A percentile compares a stretch with the other conserved stretches of the same genome.
These are phyloP conservation scores for Eutypella sp. DNA, from an alignment of 2,329 filamentous ascomycete species.

Conservation along the genomic window DNA sequence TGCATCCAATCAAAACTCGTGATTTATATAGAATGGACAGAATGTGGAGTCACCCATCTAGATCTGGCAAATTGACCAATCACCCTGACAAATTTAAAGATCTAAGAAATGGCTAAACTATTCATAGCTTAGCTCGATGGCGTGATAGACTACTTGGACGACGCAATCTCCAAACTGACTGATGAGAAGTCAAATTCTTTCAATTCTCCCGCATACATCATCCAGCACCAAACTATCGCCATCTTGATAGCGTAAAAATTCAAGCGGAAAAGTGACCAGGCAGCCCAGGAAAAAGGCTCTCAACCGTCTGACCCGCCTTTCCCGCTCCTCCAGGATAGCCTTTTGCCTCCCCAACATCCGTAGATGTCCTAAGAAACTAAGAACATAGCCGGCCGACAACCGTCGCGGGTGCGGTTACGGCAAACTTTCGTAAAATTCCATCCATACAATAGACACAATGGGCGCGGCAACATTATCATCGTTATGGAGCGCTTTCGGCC, in stretches of 20 bases:
- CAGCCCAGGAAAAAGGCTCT: too few relatives aligned
- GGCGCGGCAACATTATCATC: conserved; percentile 4
- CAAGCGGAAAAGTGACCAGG: too few relatives aligned
- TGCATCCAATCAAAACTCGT: too few relatives aligned
- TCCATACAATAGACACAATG: conserved; percentile 13
- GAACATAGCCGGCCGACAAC: conserved; percentile 1
- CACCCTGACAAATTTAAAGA: too few relatives aligned
- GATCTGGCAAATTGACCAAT: too few relatives aligned
- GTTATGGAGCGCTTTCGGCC: conserved; percentile 21
- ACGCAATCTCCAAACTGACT: neutral
- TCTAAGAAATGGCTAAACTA: neutral
- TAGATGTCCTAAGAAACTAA: neutral
- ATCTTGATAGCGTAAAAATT: too few relatives aligned
- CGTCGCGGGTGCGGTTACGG: conserved; percentile 1
- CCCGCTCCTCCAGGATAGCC: conserved; percentile 6
- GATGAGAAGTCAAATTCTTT: too few relatives aligned
- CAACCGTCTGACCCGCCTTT: too few relatives aligned
- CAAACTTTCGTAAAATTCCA: neutral
- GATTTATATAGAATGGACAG: too few relatives aligned
- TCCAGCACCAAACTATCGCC: neutral
- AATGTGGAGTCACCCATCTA: too few relatives aligned
- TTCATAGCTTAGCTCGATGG: neutral
- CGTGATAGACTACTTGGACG: neutral
- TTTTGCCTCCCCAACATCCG: neutral
- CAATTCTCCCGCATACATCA: too few relatives aligned